Percentiles rank a stretch among this genome's conserved stretches.
Evolutionary conservation across 2,329 filamentous ascomycete genomes (phyloP).

Genomic region (Curvularia eragrostidis): DNA sequence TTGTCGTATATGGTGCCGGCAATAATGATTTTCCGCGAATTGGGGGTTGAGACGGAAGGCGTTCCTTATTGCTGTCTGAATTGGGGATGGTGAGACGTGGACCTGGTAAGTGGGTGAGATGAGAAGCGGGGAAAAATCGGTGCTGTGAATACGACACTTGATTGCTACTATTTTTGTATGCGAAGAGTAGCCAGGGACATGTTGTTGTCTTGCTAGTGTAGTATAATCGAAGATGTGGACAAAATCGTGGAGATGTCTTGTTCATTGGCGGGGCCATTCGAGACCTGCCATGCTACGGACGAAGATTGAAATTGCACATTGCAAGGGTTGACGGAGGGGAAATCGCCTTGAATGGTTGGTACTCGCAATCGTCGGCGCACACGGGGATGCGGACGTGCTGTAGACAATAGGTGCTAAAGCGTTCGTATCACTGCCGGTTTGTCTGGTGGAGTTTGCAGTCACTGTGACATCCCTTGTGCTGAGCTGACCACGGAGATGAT

Average conservation of each 20-base stretch:
- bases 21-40: conserved; percentile 18
- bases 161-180: neutral
- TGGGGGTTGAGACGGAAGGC: conserved; percentile 6
- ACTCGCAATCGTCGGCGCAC: conserved; percentile 1
- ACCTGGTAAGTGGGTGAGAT: conserved; percentile 6
- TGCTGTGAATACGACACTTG: neutral
- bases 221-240: neutral
- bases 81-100: conserved; percentile 16
- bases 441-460: neutral
- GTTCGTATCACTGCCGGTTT: neutral
- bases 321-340: neutral
- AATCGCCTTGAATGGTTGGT: neutral
- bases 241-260: neutral
- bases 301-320: neutral
- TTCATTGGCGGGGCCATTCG: neutral
- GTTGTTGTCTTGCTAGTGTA: neutral
- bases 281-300: neutral
- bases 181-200: neutral
- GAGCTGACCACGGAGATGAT: conserved; percentile 1
- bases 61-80: conserved; percentile 3
- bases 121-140: neutral
- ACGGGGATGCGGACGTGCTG: neutral
- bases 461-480: neutral
- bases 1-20: conserved; percentile 1
- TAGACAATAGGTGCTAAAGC: neutral